Conservation (phyloP, 768 basidiomycete species). For the Trametes coccinea region DNA sequence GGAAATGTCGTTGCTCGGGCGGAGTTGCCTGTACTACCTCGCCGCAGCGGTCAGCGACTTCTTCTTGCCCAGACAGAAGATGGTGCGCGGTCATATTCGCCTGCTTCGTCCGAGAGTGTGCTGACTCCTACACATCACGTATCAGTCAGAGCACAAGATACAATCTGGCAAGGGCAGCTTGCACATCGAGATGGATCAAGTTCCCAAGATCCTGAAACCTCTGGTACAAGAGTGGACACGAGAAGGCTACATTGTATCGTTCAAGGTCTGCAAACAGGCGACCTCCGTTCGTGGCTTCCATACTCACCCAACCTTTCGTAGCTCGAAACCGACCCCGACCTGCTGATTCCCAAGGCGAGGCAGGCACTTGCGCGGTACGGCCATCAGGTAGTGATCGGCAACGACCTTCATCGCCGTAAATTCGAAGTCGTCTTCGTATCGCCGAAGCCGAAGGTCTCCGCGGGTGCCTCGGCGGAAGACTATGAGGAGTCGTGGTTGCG, state of each 20-base stretch:
- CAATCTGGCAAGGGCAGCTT: constrained; percentile 95
- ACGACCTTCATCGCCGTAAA: constrained; percentile 90
- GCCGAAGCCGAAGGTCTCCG: constrained; percentile 29
- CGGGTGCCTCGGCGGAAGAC: constrained; percentile 25
- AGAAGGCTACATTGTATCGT: constrained; percentile 92
- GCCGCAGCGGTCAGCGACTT: constrained; percentile 99
- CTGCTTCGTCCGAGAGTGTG: neutral
- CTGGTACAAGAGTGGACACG: constrained; percentile 92
- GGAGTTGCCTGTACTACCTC: constrained; percentile 89
- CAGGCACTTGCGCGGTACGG: constrained; percentile 90
- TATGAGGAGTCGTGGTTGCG: constrained; percentile 67
- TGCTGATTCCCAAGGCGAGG: constrained; percentile 90
- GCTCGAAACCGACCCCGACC: constrained; percentile 87
- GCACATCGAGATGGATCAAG: constrained; percentile 97
- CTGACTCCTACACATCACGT: neutral
- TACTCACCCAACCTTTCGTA: constrained; percentile 33
- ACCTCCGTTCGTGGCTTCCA: neutral
- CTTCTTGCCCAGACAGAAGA: constrained; percentile 86
- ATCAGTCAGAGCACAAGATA: constrained; percentile 97
- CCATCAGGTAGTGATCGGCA: constrained; percentile 96
- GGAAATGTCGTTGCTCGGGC: constrained; percentile 68
- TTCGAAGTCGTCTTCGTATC: constrained; percentile 92
- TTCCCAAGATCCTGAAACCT: constrained; percentile 92
- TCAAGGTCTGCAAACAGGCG: constrained; percentile 68
- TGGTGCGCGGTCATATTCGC: constrained; percentile 54